Evolutionary conservation across 306 rosid genomes (phyloP).

Genomic region (Comarum palustre): DNA sequence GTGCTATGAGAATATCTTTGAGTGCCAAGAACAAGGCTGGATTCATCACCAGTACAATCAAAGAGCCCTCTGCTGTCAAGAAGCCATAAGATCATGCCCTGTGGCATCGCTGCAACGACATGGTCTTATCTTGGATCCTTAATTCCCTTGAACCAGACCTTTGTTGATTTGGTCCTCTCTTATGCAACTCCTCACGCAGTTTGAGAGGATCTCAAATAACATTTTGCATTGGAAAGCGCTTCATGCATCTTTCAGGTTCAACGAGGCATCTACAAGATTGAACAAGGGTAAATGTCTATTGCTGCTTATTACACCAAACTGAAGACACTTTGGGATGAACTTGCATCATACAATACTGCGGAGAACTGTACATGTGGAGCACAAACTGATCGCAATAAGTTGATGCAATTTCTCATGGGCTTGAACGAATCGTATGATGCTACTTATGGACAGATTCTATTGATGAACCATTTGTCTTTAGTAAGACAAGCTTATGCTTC

Average conservation of each 20-base stretch:
- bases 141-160: neutral
- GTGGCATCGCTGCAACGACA: neutral
- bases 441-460: too few species aligned
- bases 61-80: neutral
- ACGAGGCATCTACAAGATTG: neutral
- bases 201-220: neutral
- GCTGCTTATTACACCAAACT: neutral
- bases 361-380: too few species aligned
- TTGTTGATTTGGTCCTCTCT: too few species aligned
- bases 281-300: neutral
- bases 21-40: neutral
- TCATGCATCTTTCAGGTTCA: neutral
- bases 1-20: neutral
- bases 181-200: neutral
- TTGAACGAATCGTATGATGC: neutral
- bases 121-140: neutral
- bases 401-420: too few species aligned
- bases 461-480: too few species aligned
- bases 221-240: neutral
- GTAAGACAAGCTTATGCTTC: too few species aligned
- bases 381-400: too few species aligned
- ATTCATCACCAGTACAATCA: neutral
- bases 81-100: neutral
- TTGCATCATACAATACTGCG: too few species aligned
- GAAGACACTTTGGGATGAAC: neutral